phyloP scores from a whole-genome alignment of 768 basidiomycete species.

The Mycena epipterygia region DNA sequence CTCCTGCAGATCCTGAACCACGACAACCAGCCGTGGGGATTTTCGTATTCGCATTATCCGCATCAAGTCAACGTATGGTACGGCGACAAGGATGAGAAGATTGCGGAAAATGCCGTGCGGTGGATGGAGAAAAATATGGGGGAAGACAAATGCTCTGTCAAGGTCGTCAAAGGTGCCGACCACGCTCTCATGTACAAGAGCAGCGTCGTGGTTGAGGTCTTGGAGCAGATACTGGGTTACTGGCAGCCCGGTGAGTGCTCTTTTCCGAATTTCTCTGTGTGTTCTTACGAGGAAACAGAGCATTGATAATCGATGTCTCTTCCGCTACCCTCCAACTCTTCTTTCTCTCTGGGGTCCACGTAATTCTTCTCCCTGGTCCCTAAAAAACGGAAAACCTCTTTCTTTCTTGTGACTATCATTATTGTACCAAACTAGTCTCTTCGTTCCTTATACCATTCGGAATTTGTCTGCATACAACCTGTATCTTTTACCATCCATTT shows the following conservation, averaged over 20 bases:
- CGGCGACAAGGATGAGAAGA: constrained; percentile 94
- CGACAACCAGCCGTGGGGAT: constrained; percentile 90
- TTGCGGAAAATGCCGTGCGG: constrained; percentile 89
- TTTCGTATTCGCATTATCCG: constrained; percentile 85
- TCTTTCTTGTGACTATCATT: constrained; percentile 22
- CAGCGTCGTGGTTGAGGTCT: constrained; percentile 86
- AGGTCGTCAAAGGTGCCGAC: constrained; percentile 89
- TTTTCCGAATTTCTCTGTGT: constrained; percentile 12
- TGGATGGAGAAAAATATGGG: constrained; percentile 95
- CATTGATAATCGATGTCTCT: constrained; percentile 10
- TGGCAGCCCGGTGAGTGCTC: constrained; percentile 56
- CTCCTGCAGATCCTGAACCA: constrained; percentile 93
- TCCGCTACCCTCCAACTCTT: not conserved
- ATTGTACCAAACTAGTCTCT: constrained; percentile 30
- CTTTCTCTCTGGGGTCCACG: too few species aligned
- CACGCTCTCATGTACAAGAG: constrained; percentile 96
- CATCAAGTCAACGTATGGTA: constrained; percentile 91
- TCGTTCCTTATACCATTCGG: constrained; percentile 26
- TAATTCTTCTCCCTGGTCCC: too few species aligned
- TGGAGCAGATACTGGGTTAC: constrained; percentile 76
- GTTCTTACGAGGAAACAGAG: constrained; percentile 13
- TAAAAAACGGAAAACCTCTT: too few species aligned
- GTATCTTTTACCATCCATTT: constrained; percentile 34
- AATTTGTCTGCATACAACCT: constrained; percentile 29
- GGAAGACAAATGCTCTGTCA: constrained; percentile 78